Conservation (phyloP, 1,139 yeast species). For the Sugiyamaella xylanicola region DNA sequence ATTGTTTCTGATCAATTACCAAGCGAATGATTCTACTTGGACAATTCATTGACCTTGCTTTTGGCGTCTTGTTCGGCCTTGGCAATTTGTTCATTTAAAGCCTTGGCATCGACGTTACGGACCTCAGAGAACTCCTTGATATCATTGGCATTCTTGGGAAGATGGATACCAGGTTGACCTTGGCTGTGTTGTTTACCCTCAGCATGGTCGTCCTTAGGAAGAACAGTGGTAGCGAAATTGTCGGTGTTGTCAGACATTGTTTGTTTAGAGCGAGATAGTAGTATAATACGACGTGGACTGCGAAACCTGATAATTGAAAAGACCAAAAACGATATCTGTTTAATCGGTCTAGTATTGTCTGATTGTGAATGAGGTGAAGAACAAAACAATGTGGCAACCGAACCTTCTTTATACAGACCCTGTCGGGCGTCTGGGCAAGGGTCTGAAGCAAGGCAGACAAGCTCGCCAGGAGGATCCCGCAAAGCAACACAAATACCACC, state of each 20-base stretch:
- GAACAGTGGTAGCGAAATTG: slow-evolving; percentile 19
- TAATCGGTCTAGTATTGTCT: background rate
- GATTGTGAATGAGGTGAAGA: background rate
- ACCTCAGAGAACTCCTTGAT: slow-evolving; percentile 36
- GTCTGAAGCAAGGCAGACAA: slow-evolving; percentile 2
- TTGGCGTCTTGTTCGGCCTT: slow-evolving; percentile 25
- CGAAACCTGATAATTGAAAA: background rate
- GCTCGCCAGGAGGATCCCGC: no score
- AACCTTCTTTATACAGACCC: background rate
- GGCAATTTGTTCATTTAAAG: slow-evolving; percentile 36
- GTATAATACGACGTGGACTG: background rate
- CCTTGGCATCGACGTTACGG: slow-evolving; percentile 39
- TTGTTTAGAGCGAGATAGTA: background rate
- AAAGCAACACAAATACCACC: no score
- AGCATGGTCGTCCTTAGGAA: slow-evolving; percentile 21
- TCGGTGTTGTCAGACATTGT: slow-evolving; percentile 6
- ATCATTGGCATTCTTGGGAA: slow-evolving; percentile 20
- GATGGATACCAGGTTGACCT: slow-evolving; percentile 22
- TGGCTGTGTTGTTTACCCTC: slow-evolving; percentile 19
- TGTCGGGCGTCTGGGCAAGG: slow-evolving; percentile 3
- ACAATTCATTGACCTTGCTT: slow-evolving; percentile 19
- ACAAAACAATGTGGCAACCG: background rate
- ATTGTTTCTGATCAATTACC: no score
- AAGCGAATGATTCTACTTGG: slow-evolving; percentile 10
- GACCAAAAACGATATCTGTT: background rate